Conservation (phyloP, 306 rosid species). For the Glycine soja region DNA sequence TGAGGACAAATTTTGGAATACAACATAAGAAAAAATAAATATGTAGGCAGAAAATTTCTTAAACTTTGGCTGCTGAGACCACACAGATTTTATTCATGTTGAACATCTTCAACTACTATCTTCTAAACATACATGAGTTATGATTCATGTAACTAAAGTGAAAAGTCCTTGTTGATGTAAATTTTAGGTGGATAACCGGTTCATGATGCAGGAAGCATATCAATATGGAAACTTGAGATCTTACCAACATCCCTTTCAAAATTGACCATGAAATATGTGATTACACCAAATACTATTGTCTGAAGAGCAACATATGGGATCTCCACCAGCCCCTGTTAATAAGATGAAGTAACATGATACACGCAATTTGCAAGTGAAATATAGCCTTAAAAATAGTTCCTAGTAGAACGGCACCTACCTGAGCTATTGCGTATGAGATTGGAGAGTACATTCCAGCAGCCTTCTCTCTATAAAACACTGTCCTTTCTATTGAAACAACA, state of each 20-base stretch:
- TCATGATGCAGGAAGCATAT: neutral
- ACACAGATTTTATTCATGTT: neutral
- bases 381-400: constrained; percentile 15
- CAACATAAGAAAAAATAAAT: constrained; percentile 6
- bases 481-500: constrained; percentile 88
- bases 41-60: neutral
- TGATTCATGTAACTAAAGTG: neutral
- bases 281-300: constrained; percentile 69
- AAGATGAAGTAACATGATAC: constrained; percentile 23
- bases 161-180: neutral
- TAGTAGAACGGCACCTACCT: constrained; percentile 51
- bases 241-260: constrained; percentile 68
- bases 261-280: constrained; percentile 82
- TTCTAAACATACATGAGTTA: neutral
- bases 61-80: neutral
- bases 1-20: neutral
- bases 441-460: constrained; percentile 98
- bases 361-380: neutral
- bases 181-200: neutral
- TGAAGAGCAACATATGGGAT: constrained; percentile 74
- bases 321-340: constrained; percentile 83
- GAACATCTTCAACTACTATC: neutral
- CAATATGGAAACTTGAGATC: constrained; percentile 34
- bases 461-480: constrained; percentile 87
- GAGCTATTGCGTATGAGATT: constrained; percentile 74